A percentile compares a stretch with the other conserved stretches of the same genome.
Conservation (phyloP, 805 yeast species). For the Schizosaccharomyces lindneri region DNA sequence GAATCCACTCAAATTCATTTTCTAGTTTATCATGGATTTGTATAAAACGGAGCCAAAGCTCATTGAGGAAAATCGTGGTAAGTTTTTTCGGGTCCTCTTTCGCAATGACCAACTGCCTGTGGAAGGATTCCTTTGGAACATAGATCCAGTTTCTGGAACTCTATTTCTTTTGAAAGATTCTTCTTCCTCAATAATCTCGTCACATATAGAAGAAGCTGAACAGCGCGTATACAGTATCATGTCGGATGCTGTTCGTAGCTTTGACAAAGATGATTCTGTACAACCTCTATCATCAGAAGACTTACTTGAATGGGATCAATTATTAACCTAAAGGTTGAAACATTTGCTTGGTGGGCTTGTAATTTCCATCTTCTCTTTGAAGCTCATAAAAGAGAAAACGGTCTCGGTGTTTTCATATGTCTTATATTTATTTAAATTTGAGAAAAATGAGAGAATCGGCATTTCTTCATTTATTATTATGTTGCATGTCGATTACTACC, state of each 20-base stretch:
- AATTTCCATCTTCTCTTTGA: no score
- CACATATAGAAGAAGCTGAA: neutral
- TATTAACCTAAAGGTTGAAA: neutral
- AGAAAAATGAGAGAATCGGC: no score
- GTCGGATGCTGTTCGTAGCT: neutral
- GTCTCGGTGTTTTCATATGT: no score
- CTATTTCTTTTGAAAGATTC: conserved; percentile 3
- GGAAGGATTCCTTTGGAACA: neutral
- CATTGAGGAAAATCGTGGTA: neutral
- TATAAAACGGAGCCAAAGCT: neutral
- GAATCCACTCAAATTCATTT: no score
- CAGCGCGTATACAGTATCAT: neutral
- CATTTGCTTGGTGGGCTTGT: no score
- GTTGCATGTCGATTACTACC: no score
- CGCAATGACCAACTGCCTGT: neutral
- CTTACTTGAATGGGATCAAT: neutral
- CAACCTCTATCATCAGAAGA: neutral
- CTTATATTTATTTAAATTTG: no score
- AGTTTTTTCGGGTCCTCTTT: neutral
- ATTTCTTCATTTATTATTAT: no score
- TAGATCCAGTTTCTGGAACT: conserved; percentile 14
- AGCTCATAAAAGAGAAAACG: no score
- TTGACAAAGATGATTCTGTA: neutral
- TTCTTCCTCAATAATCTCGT: neutral
- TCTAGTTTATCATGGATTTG: no score